A percentile compares a stretch with the other conserved stretches of the same genome.
Conservation (phyloP, 176 grass and related monocot genomes). For the Ensete glaucum region DNA sequence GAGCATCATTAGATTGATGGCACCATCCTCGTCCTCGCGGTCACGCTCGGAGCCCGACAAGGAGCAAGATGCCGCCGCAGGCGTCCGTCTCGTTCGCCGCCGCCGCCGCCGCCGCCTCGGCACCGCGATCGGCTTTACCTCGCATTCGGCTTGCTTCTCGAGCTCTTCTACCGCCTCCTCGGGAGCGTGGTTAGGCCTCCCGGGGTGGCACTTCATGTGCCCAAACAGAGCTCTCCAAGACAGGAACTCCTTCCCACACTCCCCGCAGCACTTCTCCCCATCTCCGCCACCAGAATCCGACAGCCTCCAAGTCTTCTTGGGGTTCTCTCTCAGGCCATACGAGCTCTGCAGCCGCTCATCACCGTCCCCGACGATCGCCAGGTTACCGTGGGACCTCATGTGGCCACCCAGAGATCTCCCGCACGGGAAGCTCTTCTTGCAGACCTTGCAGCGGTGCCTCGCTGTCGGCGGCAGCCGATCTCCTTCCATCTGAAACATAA, state of each 20-base stretch:
- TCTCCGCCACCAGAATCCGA: slow-evolving; percentile 19
- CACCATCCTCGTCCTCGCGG: slow-evolving; percentile 40
- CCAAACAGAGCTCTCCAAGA: slow-evolving; percentile 12
- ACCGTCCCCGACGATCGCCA: neutral
- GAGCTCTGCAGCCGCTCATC: neutral
- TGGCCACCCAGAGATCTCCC: slow-evolving; percentile 15
- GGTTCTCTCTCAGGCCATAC: slow-evolving; percentile 54
- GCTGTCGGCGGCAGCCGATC: neutral
- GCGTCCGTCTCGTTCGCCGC: slow-evolving; percentile 28
- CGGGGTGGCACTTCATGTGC: slow-evolving; percentile 27
- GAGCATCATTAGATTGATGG: slow-evolving; percentile 52
- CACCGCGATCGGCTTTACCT: neutral
- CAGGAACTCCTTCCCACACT: slow-evolving; percentile 23
- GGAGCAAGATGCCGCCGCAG: slow-evolving; percentile 16
- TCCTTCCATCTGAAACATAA: neutral
- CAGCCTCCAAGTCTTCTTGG: slow-evolving; percentile 61
- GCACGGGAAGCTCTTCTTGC: slow-evolving; percentile 11
- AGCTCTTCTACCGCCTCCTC: neutral
- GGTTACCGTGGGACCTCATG: slow-evolving; percentile 15
- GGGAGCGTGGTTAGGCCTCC: neutral
- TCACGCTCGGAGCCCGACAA: slow-evolving; percentile 21
- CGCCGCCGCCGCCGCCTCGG: slow-evolving; percentile 28
- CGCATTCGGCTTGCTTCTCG: slow-evolving; percentile 4
- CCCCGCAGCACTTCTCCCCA: slow-evolving; percentile 19
- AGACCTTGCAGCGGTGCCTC: slow-evolving; percentile 12